Evolutionary conservation across 768 basidiomycete species (phyloP).

Genomic region (Tulasnella sp.): DNA sequence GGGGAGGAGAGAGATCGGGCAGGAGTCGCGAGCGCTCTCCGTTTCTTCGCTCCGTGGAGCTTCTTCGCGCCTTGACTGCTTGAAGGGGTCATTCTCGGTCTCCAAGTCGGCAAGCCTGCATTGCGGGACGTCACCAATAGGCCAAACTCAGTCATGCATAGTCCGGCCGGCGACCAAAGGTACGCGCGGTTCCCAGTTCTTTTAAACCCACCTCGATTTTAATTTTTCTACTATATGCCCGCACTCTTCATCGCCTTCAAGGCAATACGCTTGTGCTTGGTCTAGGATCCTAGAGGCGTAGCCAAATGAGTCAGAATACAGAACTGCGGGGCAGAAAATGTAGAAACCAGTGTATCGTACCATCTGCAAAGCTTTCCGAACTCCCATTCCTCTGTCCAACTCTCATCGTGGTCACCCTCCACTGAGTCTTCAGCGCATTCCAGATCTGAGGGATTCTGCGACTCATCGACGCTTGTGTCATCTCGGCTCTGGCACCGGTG

Average conservation of each 20-base stretch:
- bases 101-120: neutral
- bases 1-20: neutral
- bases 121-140: neutral
- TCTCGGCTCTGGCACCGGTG: neutral
- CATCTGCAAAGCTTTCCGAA: neutral
- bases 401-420: neutral
- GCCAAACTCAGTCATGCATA: too few relatives aligned
- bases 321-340: neutral
- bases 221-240: neutral
- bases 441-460: neutral
- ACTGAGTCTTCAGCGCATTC: neutral
- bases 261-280: neutral
- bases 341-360: neutral
- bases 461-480: neutral
- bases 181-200: too few relatives aligned
- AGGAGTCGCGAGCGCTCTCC: neutral
- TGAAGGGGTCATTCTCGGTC: neutral
- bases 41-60: neutral
- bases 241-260: neutral
- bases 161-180: neutral
- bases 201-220: neutral
- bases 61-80: neutral
- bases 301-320: neutral
- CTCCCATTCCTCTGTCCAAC: neutral
- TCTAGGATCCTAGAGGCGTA: neutral